These are phyloP conservation scores for Aspergillus aculeatinus DNA, from an alignment of 2,329 filamentous ascomycete genomes.

Conservation along the genomic window DNA sequence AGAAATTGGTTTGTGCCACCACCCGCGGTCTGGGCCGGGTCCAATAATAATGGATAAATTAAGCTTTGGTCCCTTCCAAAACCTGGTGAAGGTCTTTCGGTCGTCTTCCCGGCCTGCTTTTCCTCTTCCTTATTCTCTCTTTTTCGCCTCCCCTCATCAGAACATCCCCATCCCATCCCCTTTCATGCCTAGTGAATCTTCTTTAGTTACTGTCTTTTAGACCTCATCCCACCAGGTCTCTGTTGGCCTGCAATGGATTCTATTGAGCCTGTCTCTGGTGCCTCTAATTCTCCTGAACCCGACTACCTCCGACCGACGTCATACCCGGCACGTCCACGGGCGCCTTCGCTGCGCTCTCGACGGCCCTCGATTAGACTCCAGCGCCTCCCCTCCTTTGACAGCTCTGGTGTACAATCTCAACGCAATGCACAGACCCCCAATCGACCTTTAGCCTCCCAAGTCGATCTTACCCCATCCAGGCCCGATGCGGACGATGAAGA, in stretches of 20 bases:
- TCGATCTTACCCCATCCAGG: not conserved
- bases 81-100: not conserved
- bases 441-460: conserved; percentile 1
- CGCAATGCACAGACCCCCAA: conserved; percentile 3
- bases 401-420: conserved; percentile 4
- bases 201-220: not conserved
- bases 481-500: conserved; percentile 23
- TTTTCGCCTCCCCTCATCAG: not conserved
- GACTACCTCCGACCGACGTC: conserved; percentile 21
- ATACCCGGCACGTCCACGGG: conserved; percentile 22
- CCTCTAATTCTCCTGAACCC: conserved; percentile 14
- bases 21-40: not conserved
- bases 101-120: not conserved
- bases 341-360: conserved; percentile 26
- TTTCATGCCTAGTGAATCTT: conserved; percentile 3
- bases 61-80: not conserved
- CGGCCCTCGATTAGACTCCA: conserved; percentile 35
- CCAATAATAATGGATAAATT: not conserved
- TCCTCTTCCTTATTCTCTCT: not conserved
- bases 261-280: conserved; percentile 35
- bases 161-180: not conserved
- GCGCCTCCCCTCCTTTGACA: conserved; percentile 19
- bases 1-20: not conserved
- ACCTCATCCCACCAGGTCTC: conserved; percentile 1
- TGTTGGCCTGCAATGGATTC: conserved; percentile 33